These are phyloP conservation scores for Phaeosphaeriaceae sp. DNA, from an alignment of 2,329 filamentous ascomycete genomes.

Conservation along the genomic window DNA sequence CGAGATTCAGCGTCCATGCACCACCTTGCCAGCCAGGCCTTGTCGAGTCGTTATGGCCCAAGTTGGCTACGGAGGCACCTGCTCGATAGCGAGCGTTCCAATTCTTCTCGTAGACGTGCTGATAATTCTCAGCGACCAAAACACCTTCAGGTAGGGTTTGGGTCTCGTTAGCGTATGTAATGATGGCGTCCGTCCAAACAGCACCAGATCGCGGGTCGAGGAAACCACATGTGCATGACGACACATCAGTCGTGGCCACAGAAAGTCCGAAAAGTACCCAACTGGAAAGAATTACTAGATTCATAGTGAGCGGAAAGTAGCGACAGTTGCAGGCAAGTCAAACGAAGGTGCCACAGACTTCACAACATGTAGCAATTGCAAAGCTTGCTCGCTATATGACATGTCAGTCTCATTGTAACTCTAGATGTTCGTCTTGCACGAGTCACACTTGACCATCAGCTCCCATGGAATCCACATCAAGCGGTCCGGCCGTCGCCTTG, in stretches of 20 bases:
- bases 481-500: neutral
- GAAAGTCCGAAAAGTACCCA: neutral
- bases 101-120: constrained; percentile 51
- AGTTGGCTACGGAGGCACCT: constrained; percentile 47
- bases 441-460: neutral
- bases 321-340: neutral
- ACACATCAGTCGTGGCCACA: constrained; percentile 11
- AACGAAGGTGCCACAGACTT: neutral
- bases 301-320: neutral
- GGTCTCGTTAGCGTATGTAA: constrained; percentile 57
- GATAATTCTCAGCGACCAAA: constrained; percentile 49
- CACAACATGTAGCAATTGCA: neutral
- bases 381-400: neutral
- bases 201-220: constrained; percentile 43
- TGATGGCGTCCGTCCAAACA: constrained; percentile 53
- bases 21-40: constrained; percentile 13
- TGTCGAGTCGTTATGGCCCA: constrained; percentile 35
- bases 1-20: constrained; percentile 38
- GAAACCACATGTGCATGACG: constrained; percentile 52
- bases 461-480: neutral
- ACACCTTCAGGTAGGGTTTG: constrained; percentile 29
- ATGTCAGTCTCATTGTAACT: neutral
- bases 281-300: neutral
- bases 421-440: neutral
- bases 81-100: constrained; percentile 51